Percentiles rank a stretch among this genome's conserved stretches.
Evolutionary conservation across 331 rosid genomes (phyloP).

Genomic region (Rhamnella rubrinervis): DNA sequence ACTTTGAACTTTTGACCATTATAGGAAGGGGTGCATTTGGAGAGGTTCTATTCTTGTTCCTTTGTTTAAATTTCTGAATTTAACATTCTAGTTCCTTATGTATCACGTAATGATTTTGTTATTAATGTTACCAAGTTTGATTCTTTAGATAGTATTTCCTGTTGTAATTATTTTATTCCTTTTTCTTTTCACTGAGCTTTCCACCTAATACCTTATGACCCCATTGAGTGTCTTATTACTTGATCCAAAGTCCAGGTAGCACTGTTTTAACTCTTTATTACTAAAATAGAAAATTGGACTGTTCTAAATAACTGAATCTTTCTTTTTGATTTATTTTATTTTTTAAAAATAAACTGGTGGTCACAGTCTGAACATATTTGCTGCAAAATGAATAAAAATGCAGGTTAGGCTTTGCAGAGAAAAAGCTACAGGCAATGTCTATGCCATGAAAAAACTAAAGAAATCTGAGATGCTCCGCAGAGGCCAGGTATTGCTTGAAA

Average conservation of each 20-base stretch:
- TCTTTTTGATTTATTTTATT: background rate
- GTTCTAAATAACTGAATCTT: background rate
- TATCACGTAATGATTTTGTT: background rate
- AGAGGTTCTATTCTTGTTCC: constrained; percentile 30
- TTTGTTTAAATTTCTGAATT: too few relatives aligned
- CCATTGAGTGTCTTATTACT: background rate
- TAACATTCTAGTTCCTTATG: too few relatives aligned
- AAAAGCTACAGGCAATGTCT: constrained; percentile 46
- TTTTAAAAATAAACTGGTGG: background rate
- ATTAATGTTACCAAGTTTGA: too few relatives aligned
- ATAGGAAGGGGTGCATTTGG: constrained; percentile 58
- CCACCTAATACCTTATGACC: background rate
- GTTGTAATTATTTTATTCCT: too few relatives aligned
- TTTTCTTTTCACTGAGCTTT: too few relatives aligned
- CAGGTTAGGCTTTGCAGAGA: constrained; percentile 53
- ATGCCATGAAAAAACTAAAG: constrained; percentile 53
- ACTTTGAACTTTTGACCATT: constrained; percentile 52
- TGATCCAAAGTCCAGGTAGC: background rate
- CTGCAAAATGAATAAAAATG: constrained; percentile 8
- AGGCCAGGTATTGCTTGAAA: constrained; percentile 39
- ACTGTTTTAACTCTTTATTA: background rate
- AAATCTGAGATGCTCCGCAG: constrained; percentile 56
- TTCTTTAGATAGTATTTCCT: too few relatives aligned
- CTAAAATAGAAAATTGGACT: background rate
- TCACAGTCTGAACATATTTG: background rate